Evolutionary conservation across 495 filamentous ascomycete species (phyloP), one percentile per base, ranked within the genome.

Genomic region (Peziza echinospora): DNA sequence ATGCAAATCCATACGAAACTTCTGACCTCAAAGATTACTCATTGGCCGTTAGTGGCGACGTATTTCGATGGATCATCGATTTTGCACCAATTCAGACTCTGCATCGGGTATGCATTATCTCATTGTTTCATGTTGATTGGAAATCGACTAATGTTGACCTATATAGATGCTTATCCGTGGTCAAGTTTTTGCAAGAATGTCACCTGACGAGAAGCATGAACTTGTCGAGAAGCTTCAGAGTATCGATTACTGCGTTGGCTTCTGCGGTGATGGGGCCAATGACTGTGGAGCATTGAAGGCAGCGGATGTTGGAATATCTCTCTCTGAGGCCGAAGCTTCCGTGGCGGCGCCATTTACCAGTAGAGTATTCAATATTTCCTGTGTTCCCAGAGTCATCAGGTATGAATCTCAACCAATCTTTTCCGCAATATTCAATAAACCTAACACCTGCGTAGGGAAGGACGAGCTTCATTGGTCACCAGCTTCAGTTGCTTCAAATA

Each of bases 401-500:
- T n/a, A n/a, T n/a, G n/a, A n/a, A n/a, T n/a, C n/a, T n/a, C n/a
- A n/a, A 76, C 73, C 76, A 68, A 47, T 59, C 57, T 16, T 21
- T 16, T 24, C 7, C 13, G 25, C 41, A 46, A 24, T 51, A 34
- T 13, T 57, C 19, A 26, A 43, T 3, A 53, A 16, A 39, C 17
- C 22, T 49, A 82, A n/a, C n/a, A n/a, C n/a, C n/a, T n/a, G n/a
- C n/a, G n/a, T n/a, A n/a, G 82, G 22, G 91, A 99, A 67, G 91
- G 91, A 4, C 77, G 91, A 49, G 87, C 87, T 40, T 80, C 91
- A 41, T 69, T 99, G 16, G 86, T 94, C 5, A 99, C 91, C 23
- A 94, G 86, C 59, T 99, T 99, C 64, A 92, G 83, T 64, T 99
- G 91, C 66, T 99, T 99, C 67, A 99, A 99, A 63, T 99, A 85